Evolutionary conservation across 768 basidiomycete genomes (phyloP).

Genomic region (Strobilomyces echinocephalus): DNA sequence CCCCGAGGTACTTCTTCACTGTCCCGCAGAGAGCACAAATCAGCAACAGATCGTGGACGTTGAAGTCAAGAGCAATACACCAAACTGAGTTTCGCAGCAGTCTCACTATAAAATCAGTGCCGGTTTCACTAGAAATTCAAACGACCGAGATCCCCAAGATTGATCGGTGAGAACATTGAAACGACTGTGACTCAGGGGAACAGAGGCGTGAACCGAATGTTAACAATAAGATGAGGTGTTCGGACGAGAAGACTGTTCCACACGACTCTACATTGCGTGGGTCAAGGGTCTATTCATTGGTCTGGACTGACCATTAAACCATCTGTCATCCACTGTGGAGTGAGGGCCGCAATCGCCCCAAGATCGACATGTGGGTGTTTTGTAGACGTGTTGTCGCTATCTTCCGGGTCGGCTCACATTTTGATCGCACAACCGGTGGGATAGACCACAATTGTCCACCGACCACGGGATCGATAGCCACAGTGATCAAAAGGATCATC

Average conservation of each 20-base stretch:
- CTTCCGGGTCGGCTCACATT: too few species aligned
- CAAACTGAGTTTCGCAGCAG: neutral
- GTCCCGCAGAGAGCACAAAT: neutral
- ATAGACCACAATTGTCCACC: too few species aligned
- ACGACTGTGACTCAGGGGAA: neutral
- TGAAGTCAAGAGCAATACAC: neutral
- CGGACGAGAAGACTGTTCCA: constrained; percentile 20
- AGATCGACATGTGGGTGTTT: neutral
- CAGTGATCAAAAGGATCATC: neutral
- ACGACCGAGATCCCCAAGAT: constrained; percentile 2
- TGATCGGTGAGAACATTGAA: neutral
- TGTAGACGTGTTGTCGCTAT: too few species aligned
- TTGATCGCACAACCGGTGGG: too few species aligned
- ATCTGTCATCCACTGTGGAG: neutral
- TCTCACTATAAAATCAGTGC: neutral
- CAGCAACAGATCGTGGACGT: neutral
- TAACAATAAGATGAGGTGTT: constrained; percentile 14
- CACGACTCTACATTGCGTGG: constrained; percentile 28
- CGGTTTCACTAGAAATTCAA: neutral
- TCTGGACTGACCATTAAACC: neutral
- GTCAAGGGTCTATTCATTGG: neutral
- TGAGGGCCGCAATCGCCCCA: neutral
- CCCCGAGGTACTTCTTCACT: neutral
- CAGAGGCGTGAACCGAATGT: constrained; percentile 3
- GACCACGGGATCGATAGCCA: neutral